phyloP scores from a whole-genome alignment of 1,284 basidiomycete species.

The Leucoagaricus sp. region DNA sequence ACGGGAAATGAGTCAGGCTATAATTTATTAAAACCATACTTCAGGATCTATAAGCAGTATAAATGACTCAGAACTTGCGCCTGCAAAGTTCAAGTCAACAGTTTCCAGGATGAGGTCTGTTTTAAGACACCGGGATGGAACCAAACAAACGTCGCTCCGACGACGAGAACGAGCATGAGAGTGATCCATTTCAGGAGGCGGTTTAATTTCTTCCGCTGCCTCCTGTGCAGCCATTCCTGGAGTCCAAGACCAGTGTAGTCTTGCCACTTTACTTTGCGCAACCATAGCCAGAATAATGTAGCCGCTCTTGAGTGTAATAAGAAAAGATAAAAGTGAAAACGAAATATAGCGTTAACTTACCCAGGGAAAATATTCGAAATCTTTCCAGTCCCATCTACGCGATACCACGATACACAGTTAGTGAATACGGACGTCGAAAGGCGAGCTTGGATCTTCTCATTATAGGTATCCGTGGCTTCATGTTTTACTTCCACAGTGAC shows the following conservation, averaged over 20 bases:
- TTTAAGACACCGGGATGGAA: neutral
- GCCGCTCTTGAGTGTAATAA: conserved; percentile 13
- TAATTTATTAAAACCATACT: too few species aligned
- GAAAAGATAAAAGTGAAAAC: neutral
- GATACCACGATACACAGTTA: conserved; percentile 34
- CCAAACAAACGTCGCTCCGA: neutral
- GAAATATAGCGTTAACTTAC: conserved; percentile 3
- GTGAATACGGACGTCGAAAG: conserved; percentile 39
- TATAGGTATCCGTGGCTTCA: conserved; percentile 41
- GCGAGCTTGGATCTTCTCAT: conserved; percentile 37
- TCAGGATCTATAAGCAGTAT: too few species aligned
- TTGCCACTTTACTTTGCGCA: conserved; percentile 25
- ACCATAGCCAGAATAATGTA: conserved; percentile 27
- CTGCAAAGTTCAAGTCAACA: too few species aligned
- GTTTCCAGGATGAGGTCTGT: too few species aligned
- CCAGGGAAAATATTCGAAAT: conserved; percentile 26
- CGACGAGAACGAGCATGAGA: neutral
- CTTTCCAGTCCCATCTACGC: conserved; percentile 22
- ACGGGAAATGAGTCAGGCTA: too few species aligned
- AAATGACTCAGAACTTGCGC: too few species aligned
- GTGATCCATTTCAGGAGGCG: neutral
- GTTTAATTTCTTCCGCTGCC: neutral
- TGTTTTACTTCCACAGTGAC: conserved; percentile 34
- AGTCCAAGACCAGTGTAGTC: conserved; percentile 23
- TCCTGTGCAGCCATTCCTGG: conserved; percentile 15